Percentiles rank a stretch among this genome's conserved stretches.
Evolutionary conservation across 306 rosid genomes (phyloP).

Genomic region (Lotus japonicus): DNA sequence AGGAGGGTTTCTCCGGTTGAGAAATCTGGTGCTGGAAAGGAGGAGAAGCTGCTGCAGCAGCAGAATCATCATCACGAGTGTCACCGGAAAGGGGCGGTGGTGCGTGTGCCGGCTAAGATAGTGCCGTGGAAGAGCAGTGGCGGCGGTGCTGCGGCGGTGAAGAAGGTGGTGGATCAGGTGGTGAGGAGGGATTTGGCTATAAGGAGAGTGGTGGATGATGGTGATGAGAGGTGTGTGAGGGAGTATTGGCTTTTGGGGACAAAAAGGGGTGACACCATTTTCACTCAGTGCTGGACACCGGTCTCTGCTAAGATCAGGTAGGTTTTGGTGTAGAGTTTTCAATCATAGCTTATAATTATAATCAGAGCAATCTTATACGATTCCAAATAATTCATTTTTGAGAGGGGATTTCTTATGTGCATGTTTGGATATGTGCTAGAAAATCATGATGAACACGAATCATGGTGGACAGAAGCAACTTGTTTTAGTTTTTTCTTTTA

Average conservation of each 20-base stretch:
- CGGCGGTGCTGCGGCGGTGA: background rate
- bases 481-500: too few species aligned
- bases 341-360: background rate
- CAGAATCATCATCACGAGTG: constrained; percentile 13
- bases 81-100: constrained; percentile 35
- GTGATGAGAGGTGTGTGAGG: constrained; percentile 30
- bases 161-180: constrained; percentile 35
- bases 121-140: constrained; percentile 45
- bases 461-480: too few species aligned
- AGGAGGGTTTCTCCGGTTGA: constrained; percentile 28
- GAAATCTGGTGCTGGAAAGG: background rate
- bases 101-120: constrained; percentile 47
- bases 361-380: background rate
- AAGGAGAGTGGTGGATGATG: constrained; percentile 52
- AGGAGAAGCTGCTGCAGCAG: background rate
- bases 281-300: constrained; percentile 83
- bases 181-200: constrained; percentile 67
- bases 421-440: too few species aligned
- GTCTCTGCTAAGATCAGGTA: constrained; percentile 50
- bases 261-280: constrained; percentile 58
- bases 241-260: constrained; percentile 48
- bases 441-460: too few species aligned
- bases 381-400: too few species aligned
- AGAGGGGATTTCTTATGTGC: too few species aligned
- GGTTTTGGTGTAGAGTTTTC: background rate